Evolutionary conservation across 306 rosid genomes (phyloP).

Genomic region (Castanospermum australe): DNA sequence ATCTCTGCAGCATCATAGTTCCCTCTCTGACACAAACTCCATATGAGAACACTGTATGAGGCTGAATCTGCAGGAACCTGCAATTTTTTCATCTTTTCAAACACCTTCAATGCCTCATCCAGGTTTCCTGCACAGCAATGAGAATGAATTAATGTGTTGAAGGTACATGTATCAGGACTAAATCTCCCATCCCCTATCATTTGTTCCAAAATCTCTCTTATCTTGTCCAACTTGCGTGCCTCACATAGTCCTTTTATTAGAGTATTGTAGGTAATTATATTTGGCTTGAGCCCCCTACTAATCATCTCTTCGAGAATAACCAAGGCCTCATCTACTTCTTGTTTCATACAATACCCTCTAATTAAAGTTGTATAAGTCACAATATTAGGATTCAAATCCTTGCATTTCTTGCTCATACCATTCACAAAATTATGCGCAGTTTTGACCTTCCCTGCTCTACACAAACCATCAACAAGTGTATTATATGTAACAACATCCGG

Average conservation of each 20-base stretch:
- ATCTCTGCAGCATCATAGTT: conserved; percentile 61
- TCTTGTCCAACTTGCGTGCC: conserved; percentile 52
- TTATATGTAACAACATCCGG: conserved; percentile 79
- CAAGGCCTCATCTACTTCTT: conserved; percentile 65
- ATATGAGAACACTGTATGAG: conserved; percentile 65
- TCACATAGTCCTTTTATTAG: conserved; percentile 79
- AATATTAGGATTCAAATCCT: conserved; percentile 66
- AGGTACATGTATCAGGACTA: conserved; percentile 71
- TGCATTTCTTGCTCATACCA: conserved; percentile 65
- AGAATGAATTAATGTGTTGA: conserved; percentile 65
- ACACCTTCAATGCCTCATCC: conserved; percentile 66
- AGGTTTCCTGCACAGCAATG: conserved; percentile 64
- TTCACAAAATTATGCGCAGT: conserved; percentile 65
- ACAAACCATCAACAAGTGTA: conserved; percentile 85
- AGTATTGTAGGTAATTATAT: conserved; percentile 66
- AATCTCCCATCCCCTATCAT: conserved; percentile 40
- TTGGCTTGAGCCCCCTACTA: conserved; percentile 56
- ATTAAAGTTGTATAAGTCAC: conserved; percentile 83
- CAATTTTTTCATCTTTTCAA: conserved; percentile 58
- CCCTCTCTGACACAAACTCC: conserved; percentile 61
- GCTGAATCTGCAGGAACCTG: conserved; percentile 70
- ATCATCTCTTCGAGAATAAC: conserved; percentile 71
- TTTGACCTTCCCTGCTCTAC: conserved; percentile 68
- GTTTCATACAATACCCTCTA: conserved; percentile 72
- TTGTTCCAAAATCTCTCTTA: conserved; percentile 56